Evolutionary conservation across 768 basidiomycete species (phyloP).

Genomic region (Suillus sp.): DNA sequence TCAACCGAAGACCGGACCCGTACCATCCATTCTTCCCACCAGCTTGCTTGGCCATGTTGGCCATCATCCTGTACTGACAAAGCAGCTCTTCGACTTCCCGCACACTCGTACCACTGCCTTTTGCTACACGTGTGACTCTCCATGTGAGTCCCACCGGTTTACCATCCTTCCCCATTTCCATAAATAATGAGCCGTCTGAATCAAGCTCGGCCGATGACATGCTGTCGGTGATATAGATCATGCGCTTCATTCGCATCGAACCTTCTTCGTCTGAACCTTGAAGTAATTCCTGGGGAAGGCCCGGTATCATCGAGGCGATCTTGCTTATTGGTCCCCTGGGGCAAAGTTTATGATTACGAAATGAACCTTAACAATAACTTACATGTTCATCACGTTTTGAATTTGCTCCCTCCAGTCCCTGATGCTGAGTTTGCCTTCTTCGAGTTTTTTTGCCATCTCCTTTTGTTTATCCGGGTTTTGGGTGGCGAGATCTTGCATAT

Average conservation of each 20-base stretch:
- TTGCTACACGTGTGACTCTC: conserved; percentile 87
- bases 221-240: conserved; percentile 98
- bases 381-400: conserved; percentile 98
- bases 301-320: conserved; percentile 98
- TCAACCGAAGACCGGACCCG: conserved; percentile 28
- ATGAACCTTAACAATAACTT: conserved; percentile 30
- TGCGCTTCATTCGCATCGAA: conserved; percentile 86
- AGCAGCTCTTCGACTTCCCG: conserved; percentile 97
- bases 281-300: conserved; percentile 87
- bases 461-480: conserved; percentile 97
- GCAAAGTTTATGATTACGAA: conserved; percentile 18
- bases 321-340: conserved; percentile 97
- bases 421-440: conserved; percentile 96
- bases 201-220: conserved; percentile 95
- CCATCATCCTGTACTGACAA: conserved; percentile 98
- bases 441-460: conserved; percentile 96
- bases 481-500: conserved; percentile 94
- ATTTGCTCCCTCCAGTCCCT: conserved; percentile 98
- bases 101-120: conserved; percentile 92
- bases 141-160: conserved; percentile 87
- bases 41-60: conserved; percentile 97
- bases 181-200: conserved; percentile 91
- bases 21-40: conserved; percentile 97
- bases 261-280: conserved; percentile 95
- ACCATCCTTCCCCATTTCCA: conserved; percentile 80